phyloP scores from a whole-genome alignment of 805 yeast genomes.

The Schwanniomyces pseudopolymorphus region DNA sequence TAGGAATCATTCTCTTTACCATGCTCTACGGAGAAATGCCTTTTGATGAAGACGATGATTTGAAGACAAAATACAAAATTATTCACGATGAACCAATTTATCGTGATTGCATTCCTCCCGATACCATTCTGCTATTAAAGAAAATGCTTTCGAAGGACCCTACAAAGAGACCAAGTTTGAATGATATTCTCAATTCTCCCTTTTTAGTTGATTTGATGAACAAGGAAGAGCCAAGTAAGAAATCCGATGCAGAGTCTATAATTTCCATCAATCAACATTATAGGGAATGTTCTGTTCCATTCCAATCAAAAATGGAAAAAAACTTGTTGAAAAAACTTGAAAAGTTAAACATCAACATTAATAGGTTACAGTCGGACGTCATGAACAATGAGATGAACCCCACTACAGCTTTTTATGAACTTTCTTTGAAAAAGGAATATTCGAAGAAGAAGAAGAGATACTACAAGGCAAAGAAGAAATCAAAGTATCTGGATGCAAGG shows the following conservation, averaged over 20 bases:
- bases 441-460: conserved; percentile 31
- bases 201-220: conserved; percentile 34
- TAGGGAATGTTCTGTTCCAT: conserved; percentile 35
- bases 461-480: conserved; percentile 25
- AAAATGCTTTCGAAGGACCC: conserved; percentile 68
- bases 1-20: conserved; percentile 87
- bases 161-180: conserved; percentile 50
- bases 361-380: conserved; percentile 57
- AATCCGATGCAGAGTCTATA: conserved; percentile 34
- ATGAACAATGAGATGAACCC: conserved; percentile 63
- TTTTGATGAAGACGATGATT: conserved; percentile 80
- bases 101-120: conserved; percentile 45
- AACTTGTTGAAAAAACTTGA: conserved; percentile 58
- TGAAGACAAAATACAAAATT: conserved; percentile 58
- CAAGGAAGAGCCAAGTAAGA: conserved; percentile 17
- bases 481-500: conserved; percentile 32
- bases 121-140: conserved; percentile 51
- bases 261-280: conserved; percentile 41
- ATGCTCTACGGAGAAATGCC: conserved; percentile 87
- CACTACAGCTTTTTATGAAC: conserved; percentile 72
- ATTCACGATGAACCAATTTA: conserved; percentile 64
- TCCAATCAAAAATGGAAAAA: conserved; percentile 62
- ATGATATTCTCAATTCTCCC: conserved; percentile 36
- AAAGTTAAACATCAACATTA: conserved; percentile 63
- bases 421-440: conserved; percentile 56